These are phyloP conservation scores for Emericellopsis atlantica DNA, from an alignment of 2,329 filamentous ascomycete species.

Conservation along the genomic window DNA sequence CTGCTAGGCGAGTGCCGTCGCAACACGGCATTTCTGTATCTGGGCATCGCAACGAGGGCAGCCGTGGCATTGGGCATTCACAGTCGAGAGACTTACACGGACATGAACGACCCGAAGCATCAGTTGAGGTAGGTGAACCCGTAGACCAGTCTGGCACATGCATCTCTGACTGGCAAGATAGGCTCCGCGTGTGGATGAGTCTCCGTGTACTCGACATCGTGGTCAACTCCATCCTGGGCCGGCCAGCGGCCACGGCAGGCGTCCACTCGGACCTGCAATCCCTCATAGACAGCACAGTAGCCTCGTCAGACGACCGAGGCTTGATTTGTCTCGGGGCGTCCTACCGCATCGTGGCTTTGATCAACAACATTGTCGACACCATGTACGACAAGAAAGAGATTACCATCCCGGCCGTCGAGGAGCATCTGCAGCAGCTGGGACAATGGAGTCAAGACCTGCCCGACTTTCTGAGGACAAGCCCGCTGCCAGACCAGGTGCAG, in stretches of 20 bases:
- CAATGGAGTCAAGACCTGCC: slow-evolving; percentile 32
- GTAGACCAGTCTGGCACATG: too few species aligned
- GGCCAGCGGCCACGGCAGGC: slow-evolving; percentile 20
- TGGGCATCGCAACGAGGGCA: slow-evolving; percentile 44
- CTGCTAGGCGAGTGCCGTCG: slow-evolving; percentile 45
- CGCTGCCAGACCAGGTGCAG: neutral
- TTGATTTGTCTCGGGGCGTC: slow-evolving; percentile 22
- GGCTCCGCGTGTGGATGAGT: slow-evolving; percentile 22
- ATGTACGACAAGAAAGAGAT: slow-evolving; percentile 25
- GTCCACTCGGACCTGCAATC: slow-evolving; percentile 13
- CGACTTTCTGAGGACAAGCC: slow-evolving; percentile 12
- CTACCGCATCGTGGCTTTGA: slow-evolving; percentile 26
- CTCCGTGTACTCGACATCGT: slow-evolving; percentile 23
- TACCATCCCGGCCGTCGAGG: slow-evolving; percentile 19
- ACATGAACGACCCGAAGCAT: slow-evolving; percentile 7
- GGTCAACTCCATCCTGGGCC: slow-evolving; percentile 22
- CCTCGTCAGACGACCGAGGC: slow-evolving; percentile 9
- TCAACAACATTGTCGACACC: slow-evolving; percentile 28
- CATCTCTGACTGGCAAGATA: slow-evolving; percentile 3
- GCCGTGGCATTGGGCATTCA: slow-evolving; percentile 45
- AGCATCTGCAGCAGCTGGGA: slow-evolving; percentile 26
- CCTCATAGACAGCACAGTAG: slow-evolving; percentile 9
- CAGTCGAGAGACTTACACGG: slow-evolving; percentile 16
- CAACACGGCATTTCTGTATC: slow-evolving; percentile 50
- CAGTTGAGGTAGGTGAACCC: slow-evolving; percentile 9